Evolutionary conservation across 1,284 basidiomycete genomes (phyloP), one percentile per base, ranked within the genome.

Genomic region (Porodaedalea pini): DNA sequence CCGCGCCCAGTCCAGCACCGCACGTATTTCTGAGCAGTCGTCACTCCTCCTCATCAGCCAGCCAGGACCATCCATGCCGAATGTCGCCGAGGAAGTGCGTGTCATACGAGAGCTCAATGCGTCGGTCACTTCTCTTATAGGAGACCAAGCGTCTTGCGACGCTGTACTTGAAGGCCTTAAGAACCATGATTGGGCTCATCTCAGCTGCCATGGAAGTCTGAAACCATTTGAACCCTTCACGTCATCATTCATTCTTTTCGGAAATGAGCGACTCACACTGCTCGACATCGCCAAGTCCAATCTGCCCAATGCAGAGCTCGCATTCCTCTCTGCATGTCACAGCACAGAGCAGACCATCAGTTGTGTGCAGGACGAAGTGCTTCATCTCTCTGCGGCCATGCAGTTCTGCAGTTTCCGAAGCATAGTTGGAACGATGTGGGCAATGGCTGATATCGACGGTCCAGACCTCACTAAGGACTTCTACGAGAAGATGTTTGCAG

Each of bases 371-470:
- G 70, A 74, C 31, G 72, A 75, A 55, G 63, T 63, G 7, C 57
- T 74, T 6, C 71, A 74, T 59, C 68, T 75, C 6, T 67, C 71
- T 4, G 69, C 70, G 1, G 69, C 67, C 0, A 40, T 74, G 56
- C 69, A 69, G 50, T 72, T 72, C 45, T 62, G 63, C 8, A n/a
- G n/a, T n/a, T 67, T 71, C 53, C 61, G 65, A 8, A 69, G 66
- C 27, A 74, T 75, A 1, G 64, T 77, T 10, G 75, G 72, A 11
- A 73, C 75, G 34, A 61, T 75, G 62, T 76, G 73, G 73, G 56
- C 59, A 13, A 68, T 72, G 58, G 51, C 44, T 2, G 68, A 71
- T 44, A 11, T 15, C 2, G 63, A 67, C 49, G 70, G 64, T 8
- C 62, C 63, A 1, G 10, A 7, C 23, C 10, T 45, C 11, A 23